Evolutionary conservation across 495 filamentous ascomycete genomes (phyloP).

Genomic region (Penicillium samsonianum): DNA sequence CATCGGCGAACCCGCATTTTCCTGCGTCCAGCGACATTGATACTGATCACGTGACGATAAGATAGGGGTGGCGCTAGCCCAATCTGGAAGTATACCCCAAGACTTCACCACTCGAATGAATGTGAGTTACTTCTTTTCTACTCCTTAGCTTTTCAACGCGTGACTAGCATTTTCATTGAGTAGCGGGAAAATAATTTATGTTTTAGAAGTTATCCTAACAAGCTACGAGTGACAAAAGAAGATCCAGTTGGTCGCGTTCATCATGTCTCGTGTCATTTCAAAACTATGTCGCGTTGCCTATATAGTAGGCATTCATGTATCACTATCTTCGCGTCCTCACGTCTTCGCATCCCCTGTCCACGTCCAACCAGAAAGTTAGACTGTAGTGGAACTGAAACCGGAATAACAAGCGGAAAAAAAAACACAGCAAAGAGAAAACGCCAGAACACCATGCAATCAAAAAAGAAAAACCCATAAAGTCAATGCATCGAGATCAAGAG

Average conservation of each 20-base stretch:
- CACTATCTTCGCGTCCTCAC: conserved; percentile 10
- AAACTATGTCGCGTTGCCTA: conserved; percentile 11
- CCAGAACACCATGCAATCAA: conserved; percentile 34
- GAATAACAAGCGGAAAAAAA: conserved; percentile 12
- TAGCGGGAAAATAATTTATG: neutral
- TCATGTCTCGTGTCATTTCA: conserved; percentile 13
- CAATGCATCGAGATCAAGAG: conserved; percentile 25
- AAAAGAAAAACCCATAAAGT: conserved; percentile 27
- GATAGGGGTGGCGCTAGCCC: neutral
- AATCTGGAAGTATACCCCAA: neutral
- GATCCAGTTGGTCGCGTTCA: neutral
- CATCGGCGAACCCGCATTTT: conserved; percentile 29
- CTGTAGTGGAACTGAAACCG: conserved; percentile 2
- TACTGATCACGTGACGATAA: conserved; percentile 30
- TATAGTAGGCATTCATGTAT: conserved; percentile 14
- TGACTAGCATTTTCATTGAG: neutral
- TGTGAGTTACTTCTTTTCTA: neutral
- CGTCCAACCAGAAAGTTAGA: conserved; percentile 1
- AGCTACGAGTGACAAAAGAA: neutral
- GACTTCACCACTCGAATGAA: neutral
- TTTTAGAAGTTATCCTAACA: neutral
- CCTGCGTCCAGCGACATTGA: conserved; percentile 9
- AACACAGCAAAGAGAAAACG: conserved; percentile 8
- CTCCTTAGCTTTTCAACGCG: neutral
- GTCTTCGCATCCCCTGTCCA: conserved; percentile 4